phyloP scores from a whole-genome alignment of 2,329 filamentous ascomycete species.

The Venturia aucupariae region DNA sequence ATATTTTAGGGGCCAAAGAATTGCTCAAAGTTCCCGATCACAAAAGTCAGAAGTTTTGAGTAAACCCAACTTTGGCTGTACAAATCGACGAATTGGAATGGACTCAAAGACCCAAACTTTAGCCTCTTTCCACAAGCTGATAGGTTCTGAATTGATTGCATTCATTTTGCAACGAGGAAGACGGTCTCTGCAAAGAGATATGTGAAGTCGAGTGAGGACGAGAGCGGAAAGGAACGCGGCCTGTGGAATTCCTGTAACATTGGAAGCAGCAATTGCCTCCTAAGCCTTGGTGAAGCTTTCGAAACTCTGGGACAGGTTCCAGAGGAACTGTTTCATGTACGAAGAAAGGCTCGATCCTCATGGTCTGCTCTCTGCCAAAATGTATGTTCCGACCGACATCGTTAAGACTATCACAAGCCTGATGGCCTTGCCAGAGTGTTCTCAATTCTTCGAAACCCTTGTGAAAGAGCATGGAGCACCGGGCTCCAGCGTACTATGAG shows the following conservation, averaged over 20 bases:
- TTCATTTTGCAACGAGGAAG: neutral
- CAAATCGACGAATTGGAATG: neutral
- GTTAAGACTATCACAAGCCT: too few relatives aligned
- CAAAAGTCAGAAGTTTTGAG: neutral
- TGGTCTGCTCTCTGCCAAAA: too few relatives aligned
- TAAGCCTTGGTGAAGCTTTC: too few relatives aligned
- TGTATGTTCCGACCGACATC: too few relatives aligned
- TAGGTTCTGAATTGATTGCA: neutral
- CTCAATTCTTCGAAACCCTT: too few relatives aligned
- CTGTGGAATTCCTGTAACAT: neutral
- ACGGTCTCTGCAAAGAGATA: neutral
- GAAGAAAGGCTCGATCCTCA: too few relatives aligned
- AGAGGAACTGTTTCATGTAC: too few relatives aligned
- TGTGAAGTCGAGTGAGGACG: neutral
- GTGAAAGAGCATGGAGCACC: too few relatives aligned
- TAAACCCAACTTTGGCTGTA: neutral
- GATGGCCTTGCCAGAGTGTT: too few relatives aligned
- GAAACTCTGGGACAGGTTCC: too few relatives aligned
- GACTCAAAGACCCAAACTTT: neutral
- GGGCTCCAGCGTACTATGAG: too few relatives aligned
- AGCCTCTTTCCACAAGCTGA: neutral
- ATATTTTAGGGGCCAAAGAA: neutral
- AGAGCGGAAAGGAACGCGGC: neutral
- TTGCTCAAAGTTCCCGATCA: neutral
- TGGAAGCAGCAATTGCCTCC: neutral